A percentile compares a stretch with the other conserved stretches of the same genome.
Conservation (phyloP, 768 basidiomycete species). For the Imleria badia region DNA sequence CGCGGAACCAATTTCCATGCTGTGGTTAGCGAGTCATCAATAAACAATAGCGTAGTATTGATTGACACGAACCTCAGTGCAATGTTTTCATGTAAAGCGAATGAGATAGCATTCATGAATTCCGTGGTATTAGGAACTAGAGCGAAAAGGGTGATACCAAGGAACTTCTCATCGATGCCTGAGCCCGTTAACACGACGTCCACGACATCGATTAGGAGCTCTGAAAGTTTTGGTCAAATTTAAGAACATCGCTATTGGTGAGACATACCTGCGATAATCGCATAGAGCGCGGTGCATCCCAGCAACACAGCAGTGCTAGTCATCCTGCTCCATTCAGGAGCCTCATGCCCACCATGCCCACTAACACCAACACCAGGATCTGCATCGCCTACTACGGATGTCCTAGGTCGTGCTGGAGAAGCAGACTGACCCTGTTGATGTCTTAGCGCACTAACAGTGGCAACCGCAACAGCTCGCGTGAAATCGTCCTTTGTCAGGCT, state of each 20-base stretch:
- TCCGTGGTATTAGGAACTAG: constrained; percentile 98
- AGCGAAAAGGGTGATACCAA: constrained; percentile 95
- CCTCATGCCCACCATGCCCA: constrained; percentile 86
- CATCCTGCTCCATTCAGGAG: constrained; percentile 91
- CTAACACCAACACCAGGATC: constrained; percentile 51
- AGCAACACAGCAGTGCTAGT: constrained; percentile 89
- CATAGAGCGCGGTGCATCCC: constrained; percentile 89
- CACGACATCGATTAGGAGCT: constrained; percentile 92
- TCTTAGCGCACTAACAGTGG: constrained; percentile 86
- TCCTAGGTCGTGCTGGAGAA: constrained; percentile 47
- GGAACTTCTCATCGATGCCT: constrained; percentile 95
- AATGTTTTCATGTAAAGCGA: constrained; percentile 95
- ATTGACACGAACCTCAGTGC: constrained; percentile 71
- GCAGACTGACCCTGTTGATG: constrained; percentile 66
- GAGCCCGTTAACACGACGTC: constrained; percentile 90
- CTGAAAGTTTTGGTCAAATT: constrained; percentile 41
- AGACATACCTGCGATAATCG: constrained; percentile 86
- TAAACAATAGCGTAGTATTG: not conserved
- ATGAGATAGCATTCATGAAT: constrained; percentile 99
- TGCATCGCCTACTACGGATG: constrained; percentile 36
- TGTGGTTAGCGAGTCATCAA: constrained; percentile 31
- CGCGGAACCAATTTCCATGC: constrained; percentile 99
- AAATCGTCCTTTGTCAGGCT: constrained; percentile 84
- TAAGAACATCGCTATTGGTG: not conserved
- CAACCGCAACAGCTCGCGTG: constrained; percentile 89